Percentiles rank a stretch among this genome's conserved stretches.
Evolutionary conservation across 345 rosid species (phyloP).

Genomic region (Nephelium lappaceum): DNA sequence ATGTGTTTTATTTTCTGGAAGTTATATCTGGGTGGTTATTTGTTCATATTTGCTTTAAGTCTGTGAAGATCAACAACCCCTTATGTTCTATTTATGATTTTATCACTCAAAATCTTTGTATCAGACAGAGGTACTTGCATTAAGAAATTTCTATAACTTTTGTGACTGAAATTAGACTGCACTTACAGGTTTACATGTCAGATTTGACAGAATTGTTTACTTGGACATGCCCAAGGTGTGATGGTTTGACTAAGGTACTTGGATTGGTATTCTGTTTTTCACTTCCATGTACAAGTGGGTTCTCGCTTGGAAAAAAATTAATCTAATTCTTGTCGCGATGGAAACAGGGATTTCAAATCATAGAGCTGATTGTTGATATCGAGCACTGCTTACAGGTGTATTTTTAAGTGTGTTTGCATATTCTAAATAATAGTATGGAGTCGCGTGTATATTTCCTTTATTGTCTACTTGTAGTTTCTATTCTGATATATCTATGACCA

Average conservation of each 20-base stretch:
- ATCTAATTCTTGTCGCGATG: conserved; percentile 19
- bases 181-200: conserved; percentile 74
- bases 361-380: conserved; percentile 78
- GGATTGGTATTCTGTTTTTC: conserved; percentile 1
- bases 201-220: conserved; percentile 79
- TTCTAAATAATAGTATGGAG: neutral
- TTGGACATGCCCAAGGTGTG: conserved; percentile 88
- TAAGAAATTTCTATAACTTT: neutral
- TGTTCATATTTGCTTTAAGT: neutral
- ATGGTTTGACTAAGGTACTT: conserved; percentile 71
- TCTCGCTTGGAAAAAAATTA: neutral
- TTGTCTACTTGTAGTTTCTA: conserved; percentile 4
- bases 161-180: conserved; percentile 18
- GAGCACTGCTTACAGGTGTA: conserved; percentile 85
- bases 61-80: neutral
- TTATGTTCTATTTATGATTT: neutral
- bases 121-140: neutral
- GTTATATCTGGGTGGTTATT: neutral
- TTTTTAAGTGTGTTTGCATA: neutral
- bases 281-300: conserved; percentile 3
- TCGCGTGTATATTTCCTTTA: conserved; percentile 5
- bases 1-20: neutral
- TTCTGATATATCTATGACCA: conserved; percentile 14
- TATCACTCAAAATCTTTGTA: neutral
- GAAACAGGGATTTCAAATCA: conserved; percentile 80